Evolutionary conservation across 306 rosid genomes (phyloP).

Genomic region (Lagenaria siceraria): DNA sequence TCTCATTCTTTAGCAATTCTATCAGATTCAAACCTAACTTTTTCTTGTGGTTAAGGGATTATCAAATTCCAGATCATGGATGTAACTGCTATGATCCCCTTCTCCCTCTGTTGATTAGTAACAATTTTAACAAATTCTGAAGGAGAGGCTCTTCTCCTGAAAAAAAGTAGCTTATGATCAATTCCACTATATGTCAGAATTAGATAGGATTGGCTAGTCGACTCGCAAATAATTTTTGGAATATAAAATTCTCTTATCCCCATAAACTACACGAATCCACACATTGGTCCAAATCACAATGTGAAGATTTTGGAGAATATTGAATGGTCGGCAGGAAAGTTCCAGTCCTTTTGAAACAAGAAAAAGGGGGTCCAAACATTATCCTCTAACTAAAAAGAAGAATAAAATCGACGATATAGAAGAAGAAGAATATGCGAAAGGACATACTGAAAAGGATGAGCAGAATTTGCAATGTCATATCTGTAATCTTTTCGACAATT

Average conservation of each 20-base stretch:
- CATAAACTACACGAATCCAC: not conserved
- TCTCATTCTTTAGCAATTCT: not conserved
- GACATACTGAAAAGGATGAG: not conserved
- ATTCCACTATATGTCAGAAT: not conserved
- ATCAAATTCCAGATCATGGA: not conserved
- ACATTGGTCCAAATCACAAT: not conserved
- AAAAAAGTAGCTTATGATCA: not conserved
- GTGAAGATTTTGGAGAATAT: not conserved
- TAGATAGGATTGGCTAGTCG: not conserved
- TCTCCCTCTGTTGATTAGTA: not conserved
- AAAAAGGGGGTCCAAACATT: not conserved
- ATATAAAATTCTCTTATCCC: not conserved
- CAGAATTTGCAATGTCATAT: not conserved
- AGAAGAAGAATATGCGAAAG: not conserved
- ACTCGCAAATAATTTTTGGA: not conserved
- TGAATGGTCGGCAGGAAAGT: not conserved
- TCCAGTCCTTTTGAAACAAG: not conserved
- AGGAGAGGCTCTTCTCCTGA: not conserved
- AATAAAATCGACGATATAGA: not conserved
- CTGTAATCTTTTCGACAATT: not conserved
- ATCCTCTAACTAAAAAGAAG: not conserved
- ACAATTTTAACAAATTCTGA: not conserved
- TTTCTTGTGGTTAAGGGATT: not conserved
- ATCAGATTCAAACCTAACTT: not conserved
- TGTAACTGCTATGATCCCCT: not conserved